Conservation (phyloP, 2,329 filamentous ascomycete genomes). For the Arthrobotrys entomopaga region DNA sequence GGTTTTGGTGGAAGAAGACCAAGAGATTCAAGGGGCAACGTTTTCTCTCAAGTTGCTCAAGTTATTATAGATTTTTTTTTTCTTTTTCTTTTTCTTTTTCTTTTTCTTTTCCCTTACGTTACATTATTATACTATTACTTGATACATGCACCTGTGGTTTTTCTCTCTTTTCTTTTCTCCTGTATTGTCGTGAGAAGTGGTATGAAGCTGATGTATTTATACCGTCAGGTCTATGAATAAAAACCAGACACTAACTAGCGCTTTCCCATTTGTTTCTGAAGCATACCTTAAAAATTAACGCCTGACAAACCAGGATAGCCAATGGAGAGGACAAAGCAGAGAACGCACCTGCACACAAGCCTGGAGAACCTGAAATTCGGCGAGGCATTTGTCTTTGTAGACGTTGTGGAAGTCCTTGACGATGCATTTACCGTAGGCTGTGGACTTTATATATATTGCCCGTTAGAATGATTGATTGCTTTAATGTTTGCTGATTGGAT, state of each 20-base stretch:
- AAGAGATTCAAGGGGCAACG: constrained; percentile 84
- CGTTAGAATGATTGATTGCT: constrained; percentile 10
- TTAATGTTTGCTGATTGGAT: not conserved
- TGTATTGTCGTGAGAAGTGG: too few species aligned
- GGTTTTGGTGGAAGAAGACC: constrained; percentile 82
- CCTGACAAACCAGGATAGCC: not conserved
- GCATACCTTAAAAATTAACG: too few species aligned
- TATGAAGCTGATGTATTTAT: too few species aligned
- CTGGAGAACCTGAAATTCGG: constrained; percentile 72
- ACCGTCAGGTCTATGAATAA: too few species aligned
- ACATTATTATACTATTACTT: constrained; percentile 2
- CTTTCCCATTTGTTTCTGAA: constrained; percentile 46
- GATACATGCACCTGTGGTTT: not conserved
- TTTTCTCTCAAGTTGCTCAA: constrained; percentile 80
- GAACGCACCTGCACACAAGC: constrained; percentile 44
- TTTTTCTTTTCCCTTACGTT: not conserved
- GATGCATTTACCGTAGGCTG: constrained; percentile 89
- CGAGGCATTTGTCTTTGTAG: constrained; percentile 86
- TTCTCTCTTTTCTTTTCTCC: not conserved
- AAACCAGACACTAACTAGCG: too few species aligned
- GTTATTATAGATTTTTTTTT: constrained; percentile 69
- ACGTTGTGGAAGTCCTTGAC: constrained; percentile 88
- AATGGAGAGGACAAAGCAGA: too few species aligned
- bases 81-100: not conserved
- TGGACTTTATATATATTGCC: constrained; percentile 68